phyloP scores from a whole-genome alignment of 208 protist genomes.

The Leishmania aethiopica region DNA sequence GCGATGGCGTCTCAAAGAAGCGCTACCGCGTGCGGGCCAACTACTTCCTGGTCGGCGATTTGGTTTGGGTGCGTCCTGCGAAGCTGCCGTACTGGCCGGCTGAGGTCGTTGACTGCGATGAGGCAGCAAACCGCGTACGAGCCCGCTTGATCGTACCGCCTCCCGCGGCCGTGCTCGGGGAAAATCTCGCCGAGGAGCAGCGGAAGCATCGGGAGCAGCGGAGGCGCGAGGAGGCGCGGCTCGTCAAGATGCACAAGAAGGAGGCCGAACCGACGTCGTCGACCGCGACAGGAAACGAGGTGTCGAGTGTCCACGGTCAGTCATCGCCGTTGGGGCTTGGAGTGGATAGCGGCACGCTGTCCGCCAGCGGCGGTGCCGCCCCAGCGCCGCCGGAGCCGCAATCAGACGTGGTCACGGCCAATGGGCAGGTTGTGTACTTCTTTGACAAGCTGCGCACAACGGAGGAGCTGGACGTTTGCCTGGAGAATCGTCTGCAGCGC shows the following conservation, averaged over 20 bases:
- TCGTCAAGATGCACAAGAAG: constrained; percentile 29
- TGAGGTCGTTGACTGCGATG: constrained; percentile 70
- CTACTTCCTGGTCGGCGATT: constrained; percentile 81
- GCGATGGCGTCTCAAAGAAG: constrained; percentile 9
- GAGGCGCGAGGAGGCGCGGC: constrained; percentile 27
- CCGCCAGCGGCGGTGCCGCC: neutral
- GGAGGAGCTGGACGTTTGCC: constrained; percentile 67
- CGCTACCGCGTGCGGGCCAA: constrained; percentile 61
- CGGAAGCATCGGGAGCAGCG: constrained; percentile 16
- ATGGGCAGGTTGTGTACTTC: constrained; percentile 69
- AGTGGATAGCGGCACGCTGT: neutral
- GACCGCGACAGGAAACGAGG: neutral
- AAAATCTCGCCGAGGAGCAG: constrained; percentile 47
- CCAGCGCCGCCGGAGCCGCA: constrained; percentile 8
- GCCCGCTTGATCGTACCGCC: constrained; percentile 65
- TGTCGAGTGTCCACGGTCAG: neutral
- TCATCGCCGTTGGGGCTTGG: neutral
- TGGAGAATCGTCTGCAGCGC: constrained; percentile 75
- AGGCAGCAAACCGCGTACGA: constrained; percentile 57
- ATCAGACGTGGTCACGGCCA: constrained; percentile 54
- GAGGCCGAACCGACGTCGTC: neutral
- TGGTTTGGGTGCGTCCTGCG: constrained; percentile 83
- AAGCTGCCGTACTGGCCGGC: constrained; percentile 88
- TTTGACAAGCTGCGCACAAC: constrained; percentile 82
- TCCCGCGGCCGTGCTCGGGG: constrained; percentile 33